These are phyloP conservation scores for Ganoderma leucocontextum DNA, from an alignment of 1,284 basidiomycete species.

Conservation along the genomic window DNA sequence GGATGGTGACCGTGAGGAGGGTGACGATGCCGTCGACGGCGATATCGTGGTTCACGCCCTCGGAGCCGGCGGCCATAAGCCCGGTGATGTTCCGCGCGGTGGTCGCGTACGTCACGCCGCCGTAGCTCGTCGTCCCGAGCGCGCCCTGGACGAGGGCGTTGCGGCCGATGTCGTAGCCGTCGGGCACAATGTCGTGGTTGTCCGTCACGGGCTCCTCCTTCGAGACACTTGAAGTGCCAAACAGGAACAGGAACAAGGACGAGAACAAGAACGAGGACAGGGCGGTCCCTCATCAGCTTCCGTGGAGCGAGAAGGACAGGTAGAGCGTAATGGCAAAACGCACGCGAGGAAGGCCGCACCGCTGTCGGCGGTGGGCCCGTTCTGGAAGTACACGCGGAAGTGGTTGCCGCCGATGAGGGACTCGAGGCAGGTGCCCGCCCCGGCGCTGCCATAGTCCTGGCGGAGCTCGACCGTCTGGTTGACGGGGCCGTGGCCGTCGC, in stretches of 20 bases:
- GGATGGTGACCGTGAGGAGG: constrained; percentile 54
- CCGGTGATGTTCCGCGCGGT: constrained; percentile 55
- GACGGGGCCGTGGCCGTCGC: constrained; percentile 70
- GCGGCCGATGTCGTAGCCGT: constrained; percentile 65
- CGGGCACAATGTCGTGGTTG: constrained; percentile 57
- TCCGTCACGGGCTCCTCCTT: constrained; percentile 59
- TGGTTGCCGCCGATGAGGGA: constrained; percentile 73
- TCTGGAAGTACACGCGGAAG: constrained; percentile 77
- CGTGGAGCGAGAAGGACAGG: background rate
- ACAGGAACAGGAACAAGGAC: background rate
- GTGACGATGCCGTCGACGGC: constrained; percentile 56
- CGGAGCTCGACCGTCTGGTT: constrained; percentile 72
- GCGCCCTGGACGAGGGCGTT: constrained; percentile 54
- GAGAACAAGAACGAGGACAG: background rate
- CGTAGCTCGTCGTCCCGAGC: constrained; percentile 51
- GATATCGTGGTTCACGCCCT: constrained; percentile 59
- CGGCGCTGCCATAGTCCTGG: constrained; percentile 66
- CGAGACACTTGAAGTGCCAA: constrained; percentile 54
- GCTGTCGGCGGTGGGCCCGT: constrained; percentile 64
- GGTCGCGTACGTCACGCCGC: constrained; percentile 59
- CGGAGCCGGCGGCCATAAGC: constrained; percentile 57
- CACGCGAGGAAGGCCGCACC: constrained; percentile 77
- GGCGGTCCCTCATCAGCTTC: background rate
- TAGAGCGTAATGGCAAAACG: constrained; percentile 34
- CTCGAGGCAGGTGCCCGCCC: constrained; percentile 70